Conservation (phyloP, 768 basidiomycete species). For the Rhodotorula kratochvilovae region DNA sequence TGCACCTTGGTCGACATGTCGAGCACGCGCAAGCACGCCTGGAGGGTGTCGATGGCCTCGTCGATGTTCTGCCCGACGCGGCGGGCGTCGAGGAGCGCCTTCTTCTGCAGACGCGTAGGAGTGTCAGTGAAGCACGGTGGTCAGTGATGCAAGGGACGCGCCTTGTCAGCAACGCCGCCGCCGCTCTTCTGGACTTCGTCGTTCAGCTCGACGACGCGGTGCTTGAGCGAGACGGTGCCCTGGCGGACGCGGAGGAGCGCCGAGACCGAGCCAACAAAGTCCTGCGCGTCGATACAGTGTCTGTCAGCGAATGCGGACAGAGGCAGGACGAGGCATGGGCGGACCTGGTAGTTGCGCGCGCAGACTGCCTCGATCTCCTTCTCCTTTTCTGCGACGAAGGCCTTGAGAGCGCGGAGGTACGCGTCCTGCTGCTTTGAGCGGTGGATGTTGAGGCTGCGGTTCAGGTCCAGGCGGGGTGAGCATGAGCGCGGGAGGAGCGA, state of each 20-base stretch:
- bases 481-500: neutral
- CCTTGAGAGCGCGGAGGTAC: conserved; percentile 73
- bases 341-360: conserved; percentile 76
- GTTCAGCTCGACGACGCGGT: conserved; percentile 85
- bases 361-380: conserved; percentile 94
- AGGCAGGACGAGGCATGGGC: neutral
- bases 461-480: no score
- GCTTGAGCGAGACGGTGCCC: conserved; percentile 87
- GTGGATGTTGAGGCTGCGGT: conserved; percentile 31
- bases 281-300: conserved; percentile 45
- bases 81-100: conserved; percentile 76
- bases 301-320: neutral
- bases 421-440: conserved; percentile 60
- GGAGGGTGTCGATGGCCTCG: conserved; percentile 91
- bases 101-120: conserved; percentile 55
- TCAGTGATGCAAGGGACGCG: conserved; percentile 20
- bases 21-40: conserved; percentile 83
- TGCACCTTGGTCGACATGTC: conserved; percentile 89
- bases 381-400: conserved; percentile 90
- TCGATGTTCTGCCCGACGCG: conserved; percentile 91
- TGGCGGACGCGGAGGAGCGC: conserved; percentile 92
- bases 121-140: neutral
- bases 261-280: conserved; percentile 95
- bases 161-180: conserved; percentile 77
- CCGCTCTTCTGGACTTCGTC: conserved; percentile 82